Evolutionary conservation across 164 flowering plant genomes (phyloP).

Genomic region (Malania oleifera): DNA sequence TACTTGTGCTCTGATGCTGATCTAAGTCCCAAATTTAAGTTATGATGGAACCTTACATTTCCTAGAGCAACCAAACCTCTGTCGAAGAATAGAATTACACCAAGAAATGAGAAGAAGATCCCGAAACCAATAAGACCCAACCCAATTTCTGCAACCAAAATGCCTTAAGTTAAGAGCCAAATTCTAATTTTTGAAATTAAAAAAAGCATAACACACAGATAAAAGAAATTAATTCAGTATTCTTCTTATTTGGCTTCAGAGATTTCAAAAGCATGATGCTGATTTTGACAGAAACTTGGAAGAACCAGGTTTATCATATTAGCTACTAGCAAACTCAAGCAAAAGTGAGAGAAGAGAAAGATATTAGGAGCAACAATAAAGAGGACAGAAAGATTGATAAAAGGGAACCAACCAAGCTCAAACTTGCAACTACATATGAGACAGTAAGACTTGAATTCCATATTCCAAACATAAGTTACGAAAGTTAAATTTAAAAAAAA

Average conservation of each 20-base stretch:
- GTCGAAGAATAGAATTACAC: conserved; percentile 75
- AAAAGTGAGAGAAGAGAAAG: no score
- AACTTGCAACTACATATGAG: no score
- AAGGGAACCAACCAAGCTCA: no score
- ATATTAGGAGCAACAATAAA: no score
- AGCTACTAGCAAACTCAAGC: no score
- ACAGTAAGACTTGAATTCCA: no score
- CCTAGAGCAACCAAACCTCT: conserved; percentile 83
- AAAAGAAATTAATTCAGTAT: background rate
- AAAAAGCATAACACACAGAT: background rate
- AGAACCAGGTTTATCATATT: no score
- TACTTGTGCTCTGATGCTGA: background rate
- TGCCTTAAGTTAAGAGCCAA: background rate
- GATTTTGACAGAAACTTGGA: background rate
- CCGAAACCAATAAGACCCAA: conserved; percentile 80
- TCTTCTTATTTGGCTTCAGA: no score
- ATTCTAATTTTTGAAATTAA: background rate
- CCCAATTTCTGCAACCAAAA: conserved; percentile 59
- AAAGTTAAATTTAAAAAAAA: no score
- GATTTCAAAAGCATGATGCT: no score
- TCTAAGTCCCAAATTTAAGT: background rate
- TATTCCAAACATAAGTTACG: no score
- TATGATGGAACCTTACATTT: conserved; percentile 48
- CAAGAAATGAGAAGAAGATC: conserved; percentile 65
- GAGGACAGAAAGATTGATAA: no score